Percentiles rank a stretch among this genome's conserved stretches.
Conservation (phyloP, 441 rosid species). For the Euphorbia schlechtendalii region DNA sequence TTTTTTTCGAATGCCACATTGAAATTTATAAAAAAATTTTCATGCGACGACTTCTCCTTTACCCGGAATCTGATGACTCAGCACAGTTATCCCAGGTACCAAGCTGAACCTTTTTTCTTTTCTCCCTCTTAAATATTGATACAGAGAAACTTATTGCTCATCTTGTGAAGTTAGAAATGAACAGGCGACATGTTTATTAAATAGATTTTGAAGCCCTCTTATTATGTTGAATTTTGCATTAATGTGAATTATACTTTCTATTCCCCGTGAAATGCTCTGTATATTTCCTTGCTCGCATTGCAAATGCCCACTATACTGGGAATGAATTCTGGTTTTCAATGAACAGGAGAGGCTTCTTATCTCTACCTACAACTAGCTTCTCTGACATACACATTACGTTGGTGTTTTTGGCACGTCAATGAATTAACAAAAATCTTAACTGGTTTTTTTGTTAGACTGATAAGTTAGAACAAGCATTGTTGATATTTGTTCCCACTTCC, state of each 20-base stretch:
- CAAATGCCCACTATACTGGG: background rate
- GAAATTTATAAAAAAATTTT: no score
- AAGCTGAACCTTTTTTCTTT: background rate
- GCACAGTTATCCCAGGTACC: slow-evolving; percentile 98
- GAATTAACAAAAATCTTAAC: no score
- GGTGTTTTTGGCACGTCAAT: no score
- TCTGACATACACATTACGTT: background rate
- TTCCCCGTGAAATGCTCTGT: background rate
- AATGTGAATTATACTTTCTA: background rate
- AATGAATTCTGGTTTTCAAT: background rate
- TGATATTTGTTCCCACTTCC: no score
- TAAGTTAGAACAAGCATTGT: no score
- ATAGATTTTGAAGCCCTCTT: background rate
- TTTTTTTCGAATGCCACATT: no score
- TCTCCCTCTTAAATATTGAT: no score
- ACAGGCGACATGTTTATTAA: slow-evolving; percentile 66
- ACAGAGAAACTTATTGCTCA: slow-evolving; percentile 96
- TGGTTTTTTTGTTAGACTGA: background rate
- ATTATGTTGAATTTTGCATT: background rate
- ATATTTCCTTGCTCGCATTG: background rate
- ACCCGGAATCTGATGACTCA: slow-evolving; percentile 96
- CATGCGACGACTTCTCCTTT: slow-evolving; percentile 88
- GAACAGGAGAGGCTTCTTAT: background rate
- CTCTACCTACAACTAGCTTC: background rate
- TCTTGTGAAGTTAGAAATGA: slow-evolving; percentile 96